Percentiles rank a stretch among this genome's conserved stretches.
Evolutionary conservation across 495 filamentous ascomycete species (phyloP).

Genomic region (Daldinia grandis): DNA sequence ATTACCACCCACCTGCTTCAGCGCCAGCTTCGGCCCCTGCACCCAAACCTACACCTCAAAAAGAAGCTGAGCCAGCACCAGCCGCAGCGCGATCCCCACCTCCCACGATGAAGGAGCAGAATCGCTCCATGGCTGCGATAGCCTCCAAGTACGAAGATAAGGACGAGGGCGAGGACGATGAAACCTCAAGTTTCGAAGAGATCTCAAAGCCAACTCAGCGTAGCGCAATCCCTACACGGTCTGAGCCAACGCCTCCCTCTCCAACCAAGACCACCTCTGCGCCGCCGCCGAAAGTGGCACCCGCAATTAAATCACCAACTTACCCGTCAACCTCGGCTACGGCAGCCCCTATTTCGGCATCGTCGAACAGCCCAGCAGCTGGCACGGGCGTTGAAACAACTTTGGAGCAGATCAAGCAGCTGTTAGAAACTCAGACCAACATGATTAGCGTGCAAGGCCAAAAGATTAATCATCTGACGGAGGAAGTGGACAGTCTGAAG

Average conservation of each 20-base stretch:
- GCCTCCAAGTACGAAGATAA: slow-evolving; percentile 86
- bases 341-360: slow-evolving; percentile 26
- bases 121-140: slow-evolving; percentile 81
- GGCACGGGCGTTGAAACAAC: slow-evolving; percentile 50
- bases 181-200: slow-evolving; percentile 84
- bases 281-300: slow-evolving; percentile 46
- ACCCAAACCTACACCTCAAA: slow-evolving; percentile 61
- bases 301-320: slow-evolving; percentile 45
- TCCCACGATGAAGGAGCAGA: slow-evolving; percentile 80
- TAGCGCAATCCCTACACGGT: slow-evolving; percentile 45
- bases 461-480: slow-evolving; percentile 68
- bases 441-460: slow-evolving; percentile 65
- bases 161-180: slow-evolving; percentile 67
- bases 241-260: slow-evolving; percentile 45
- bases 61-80: slow-evolving; percentile 59
- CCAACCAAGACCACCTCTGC: slow-evolving; percentile 49
- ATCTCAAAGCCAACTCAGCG: slow-evolving; percentile 66
- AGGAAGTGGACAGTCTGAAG: slow-evolving; percentile 77
- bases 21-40: slow-evolving; percentile 58
- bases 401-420: slow-evolving; percentile 69
- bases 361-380: slow-evolving; percentile 26
- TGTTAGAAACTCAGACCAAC: slow-evolving; percentile 69
- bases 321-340: slow-evolving; percentile 35
- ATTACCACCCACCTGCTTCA: slow-evolving; percentile 69
- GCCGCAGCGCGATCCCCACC: slow-evolving; percentile 62